phyloP scores from a whole-genome alignment of 2,329 filamentous ascomycete species.

The Colletotrichum plurivorum region DNA sequence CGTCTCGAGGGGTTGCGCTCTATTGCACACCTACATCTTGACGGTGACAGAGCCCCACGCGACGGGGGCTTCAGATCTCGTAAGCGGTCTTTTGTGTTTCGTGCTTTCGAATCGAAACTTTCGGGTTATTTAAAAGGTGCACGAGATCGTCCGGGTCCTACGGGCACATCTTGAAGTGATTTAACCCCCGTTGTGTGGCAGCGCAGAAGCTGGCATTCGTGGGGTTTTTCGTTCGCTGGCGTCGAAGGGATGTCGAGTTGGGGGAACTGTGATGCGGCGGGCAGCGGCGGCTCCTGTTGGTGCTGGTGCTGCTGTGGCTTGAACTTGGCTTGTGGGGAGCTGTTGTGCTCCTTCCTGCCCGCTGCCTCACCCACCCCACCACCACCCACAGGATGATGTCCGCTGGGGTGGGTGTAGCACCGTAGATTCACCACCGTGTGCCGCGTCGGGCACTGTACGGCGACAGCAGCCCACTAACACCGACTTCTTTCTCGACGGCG shows the following conservation, averaged over 20 bases:
- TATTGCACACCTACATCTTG: conserved; percentile 34
- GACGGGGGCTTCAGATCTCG: conserved; percentile 15
- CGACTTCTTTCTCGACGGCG: conserved; percentile 14
- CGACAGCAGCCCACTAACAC: conserved; percentile 26
- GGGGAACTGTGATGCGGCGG: conserved; percentile 31
- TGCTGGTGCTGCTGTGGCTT: conserved; percentile 27
- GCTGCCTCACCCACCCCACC: conserved; percentile 30
- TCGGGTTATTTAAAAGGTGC: conserved; percentile 1
- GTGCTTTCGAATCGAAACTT: conserved; percentile 8
- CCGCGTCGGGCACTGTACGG: background rate
- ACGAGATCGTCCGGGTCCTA: conserved; percentile 26
- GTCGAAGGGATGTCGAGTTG: conserved; percentile 33
- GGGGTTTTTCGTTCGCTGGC: conserved; percentile 1
- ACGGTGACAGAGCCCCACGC: conserved; percentile 31
- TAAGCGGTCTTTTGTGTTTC: background rate
- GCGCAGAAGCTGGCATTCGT: conserved; percentile 12
- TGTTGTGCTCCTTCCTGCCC: conserved; percentile 1
- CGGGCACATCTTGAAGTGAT: conserved; percentile 32
- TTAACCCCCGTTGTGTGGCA: conserved; percentile 16
- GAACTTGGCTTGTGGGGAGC: conserved; percentile 38
- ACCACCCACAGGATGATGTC: conserved; percentile 13
- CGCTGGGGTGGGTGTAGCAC: background rate
- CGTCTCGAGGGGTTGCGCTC: background rate
- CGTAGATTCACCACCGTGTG: background rate
- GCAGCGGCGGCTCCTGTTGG: background rate